Conservation (phyloP, 768 basidiomycete species). For the Agaricus subrufescens region DNA sequence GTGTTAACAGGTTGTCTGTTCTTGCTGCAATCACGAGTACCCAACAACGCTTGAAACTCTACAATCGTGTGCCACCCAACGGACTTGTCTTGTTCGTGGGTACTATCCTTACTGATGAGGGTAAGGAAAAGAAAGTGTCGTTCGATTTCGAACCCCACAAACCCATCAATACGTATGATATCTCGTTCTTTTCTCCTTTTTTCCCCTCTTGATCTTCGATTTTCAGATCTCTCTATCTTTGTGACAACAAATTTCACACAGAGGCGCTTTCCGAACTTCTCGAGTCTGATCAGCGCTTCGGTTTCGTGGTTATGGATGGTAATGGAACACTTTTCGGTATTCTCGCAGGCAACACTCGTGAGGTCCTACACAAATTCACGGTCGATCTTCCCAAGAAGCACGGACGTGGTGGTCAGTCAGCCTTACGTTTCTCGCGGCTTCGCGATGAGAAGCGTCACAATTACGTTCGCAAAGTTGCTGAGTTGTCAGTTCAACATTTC, state of each 20-base stretch:
- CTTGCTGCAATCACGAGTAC: constrained; percentile 98
- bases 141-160: constrained; percentile 99
- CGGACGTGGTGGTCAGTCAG: constrained; percentile 99
- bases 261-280: constrained; percentile 95
- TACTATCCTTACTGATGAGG: constrained; percentile 96
- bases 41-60: constrained; percentile 95
- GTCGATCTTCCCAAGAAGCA: constrained; percentile 99
- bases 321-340: constrained; percentile 97
- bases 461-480: constrained; percentile 98
- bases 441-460: constrained; percentile 99
- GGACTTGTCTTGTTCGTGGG: constrained; percentile 98
- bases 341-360: constrained; percentile 94
- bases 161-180: constrained; percentile 91
- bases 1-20: constrained; percentile 96
- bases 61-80: constrained; percentile 94
- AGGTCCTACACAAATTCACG: constrained; percentile 96
- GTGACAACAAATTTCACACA: constrained; percentile 99
- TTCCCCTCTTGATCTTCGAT: neutral
- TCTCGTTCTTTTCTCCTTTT: neutral
- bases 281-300: constrained; percentile 96
- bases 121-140: constrained; percentile 98
- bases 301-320: constrained; percentile 99
- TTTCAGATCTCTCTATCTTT: constrained; percentile 88
- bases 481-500: constrained; percentile 95
- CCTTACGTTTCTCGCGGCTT: constrained; percentile 98